Conservation (phyloP, 768 basidiomycete genomes). For the Leccinum variicolor region DNA sequence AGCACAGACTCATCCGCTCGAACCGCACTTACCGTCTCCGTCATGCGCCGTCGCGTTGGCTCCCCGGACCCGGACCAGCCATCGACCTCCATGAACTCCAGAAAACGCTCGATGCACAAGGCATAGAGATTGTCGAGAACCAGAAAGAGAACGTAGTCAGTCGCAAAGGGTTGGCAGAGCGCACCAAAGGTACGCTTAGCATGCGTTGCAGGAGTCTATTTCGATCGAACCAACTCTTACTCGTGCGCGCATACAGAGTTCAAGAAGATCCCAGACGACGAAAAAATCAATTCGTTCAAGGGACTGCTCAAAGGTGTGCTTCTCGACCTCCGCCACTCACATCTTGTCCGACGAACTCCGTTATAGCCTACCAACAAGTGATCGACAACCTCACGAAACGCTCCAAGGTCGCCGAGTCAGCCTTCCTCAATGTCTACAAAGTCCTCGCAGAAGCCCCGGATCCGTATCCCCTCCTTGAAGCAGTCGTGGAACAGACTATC, state of each 20-base stretch:
- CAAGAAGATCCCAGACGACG: slow-evolving; percentile 89
- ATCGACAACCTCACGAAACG: slow-evolving; percentile 95
- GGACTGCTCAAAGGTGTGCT: slow-evolving; percentile 76
- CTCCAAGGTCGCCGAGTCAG: slow-evolving; percentile 88
- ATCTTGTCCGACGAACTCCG: neutral
- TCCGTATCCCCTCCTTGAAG: slow-evolving; percentile 94
- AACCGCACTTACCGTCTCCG: neutral
- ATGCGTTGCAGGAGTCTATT: neutral
- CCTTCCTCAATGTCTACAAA: slow-evolving; percentile 96
- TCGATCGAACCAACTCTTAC: neutral
- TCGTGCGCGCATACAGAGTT: slow-evolving; percentile 59
- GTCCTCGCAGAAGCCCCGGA: slow-evolving; percentile 95
- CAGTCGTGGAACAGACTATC: slow-evolving; percentile 93
- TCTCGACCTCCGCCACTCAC: neutral
- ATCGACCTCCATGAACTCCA: slow-evolving; percentile 89
- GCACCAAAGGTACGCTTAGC: slow-evolving; percentile 73
- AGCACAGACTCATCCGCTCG: slow-evolving; percentile 8
- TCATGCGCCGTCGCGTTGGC: slow-evolving; percentile 1
- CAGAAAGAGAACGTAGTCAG: slow-evolving; percentile 97
- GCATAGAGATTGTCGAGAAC: slow-evolving; percentile 94
- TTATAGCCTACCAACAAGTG: slow-evolving; percentile 88
- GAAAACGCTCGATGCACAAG: slow-evolving; percentile 89
- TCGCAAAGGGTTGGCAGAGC: slow-evolving; percentile 90
- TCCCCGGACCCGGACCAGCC: slow-evolving; percentile 40
- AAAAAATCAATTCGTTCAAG: slow-evolving; percentile 87